Conservation (phyloP, 345 rosid genomes). For the Eucalyptus marginata region DNA sequence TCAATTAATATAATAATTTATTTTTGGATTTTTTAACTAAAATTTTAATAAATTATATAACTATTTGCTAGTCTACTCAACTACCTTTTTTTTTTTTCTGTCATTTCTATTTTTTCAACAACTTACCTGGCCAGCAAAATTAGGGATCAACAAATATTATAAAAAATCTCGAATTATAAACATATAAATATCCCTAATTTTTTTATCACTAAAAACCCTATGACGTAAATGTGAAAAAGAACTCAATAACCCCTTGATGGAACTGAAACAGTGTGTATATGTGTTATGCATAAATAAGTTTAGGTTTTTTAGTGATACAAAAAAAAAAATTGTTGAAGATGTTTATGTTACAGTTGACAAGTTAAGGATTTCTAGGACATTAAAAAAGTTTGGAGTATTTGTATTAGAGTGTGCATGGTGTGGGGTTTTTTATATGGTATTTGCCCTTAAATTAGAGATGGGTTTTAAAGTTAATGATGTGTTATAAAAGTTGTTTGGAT, state of each 20-base stretch:
- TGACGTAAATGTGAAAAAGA: neutral
- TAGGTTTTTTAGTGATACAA: neutral
- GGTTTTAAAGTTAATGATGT: neutral
- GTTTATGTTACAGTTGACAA: neutral
- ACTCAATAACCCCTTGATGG: neutral
- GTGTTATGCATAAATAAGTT: neutral
- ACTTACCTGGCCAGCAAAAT: neutral
- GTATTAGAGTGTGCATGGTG: neutral
- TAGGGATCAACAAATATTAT: neutral
- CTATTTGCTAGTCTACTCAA: neutral
- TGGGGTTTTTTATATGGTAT: neutral
- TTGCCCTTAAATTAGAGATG: neutral
- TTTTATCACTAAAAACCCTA: no score
- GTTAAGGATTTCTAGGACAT: fast-evolving
- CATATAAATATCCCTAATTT: no score
- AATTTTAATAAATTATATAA: no score
- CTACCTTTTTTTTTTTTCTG: neutral
- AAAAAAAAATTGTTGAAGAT: no score
- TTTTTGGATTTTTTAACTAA: no score
- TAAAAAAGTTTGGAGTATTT: neutral
- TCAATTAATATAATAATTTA: no score
- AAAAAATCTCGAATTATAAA: neutral
- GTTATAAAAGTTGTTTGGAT: neutral
- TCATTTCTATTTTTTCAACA: no score
- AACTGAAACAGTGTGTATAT: no score